These are phyloP conservation scores for Pterula multifida DNA, from an alignment of 1,284 basidiomycete genomes.

Conservation along the genomic window DNA sequence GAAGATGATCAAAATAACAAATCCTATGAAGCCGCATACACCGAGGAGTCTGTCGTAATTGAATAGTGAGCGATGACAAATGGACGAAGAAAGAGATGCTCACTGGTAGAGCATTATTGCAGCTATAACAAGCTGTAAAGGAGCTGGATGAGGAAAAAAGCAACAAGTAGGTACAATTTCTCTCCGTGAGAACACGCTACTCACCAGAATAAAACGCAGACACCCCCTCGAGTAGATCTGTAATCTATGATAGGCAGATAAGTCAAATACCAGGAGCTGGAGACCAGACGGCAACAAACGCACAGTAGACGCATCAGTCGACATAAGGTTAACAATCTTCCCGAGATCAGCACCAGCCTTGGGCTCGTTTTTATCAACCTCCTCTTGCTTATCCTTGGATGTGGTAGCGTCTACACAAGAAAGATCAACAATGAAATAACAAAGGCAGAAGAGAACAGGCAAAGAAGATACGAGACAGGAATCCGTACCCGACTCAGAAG, in stretches of 20 bases:
- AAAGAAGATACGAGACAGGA: too few species aligned
- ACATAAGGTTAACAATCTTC: slow-evolving; percentile 74
- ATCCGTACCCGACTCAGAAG: neutral
- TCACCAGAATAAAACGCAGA: slow-evolving; percentile 53
- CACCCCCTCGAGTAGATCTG: slow-evolving; percentile 34
- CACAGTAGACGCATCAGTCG: slow-evolving; percentile 49
- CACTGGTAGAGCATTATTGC: slow-evolving; percentile 73
- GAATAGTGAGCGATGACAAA: slow-evolving; percentile 5
- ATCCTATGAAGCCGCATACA: slow-evolving; percentile 75
- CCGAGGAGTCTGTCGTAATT: slow-evolving; percentile 68
- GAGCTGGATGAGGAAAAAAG: slow-evolving; percentile 25
- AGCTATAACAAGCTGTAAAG: slow-evolving; percentile 74
- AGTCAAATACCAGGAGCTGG: neutral
- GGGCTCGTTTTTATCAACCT: slow-evolving; percentile 31
- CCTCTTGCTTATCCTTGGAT: neutral
- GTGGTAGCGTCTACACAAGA: too few species aligned
- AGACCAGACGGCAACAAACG: slow-evolving; percentile 6
- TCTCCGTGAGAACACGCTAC: neutral
- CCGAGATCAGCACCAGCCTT: slow-evolving; percentile 66
- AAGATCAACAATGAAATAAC: too few species aligned
- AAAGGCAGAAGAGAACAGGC: too few species aligned
- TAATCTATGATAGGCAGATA: slow-evolving; percentile 21
- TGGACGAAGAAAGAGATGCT: slow-evolving; percentile 14
- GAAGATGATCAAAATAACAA: slow-evolving; percentile 61
- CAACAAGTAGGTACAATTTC: neutral